Evolutionary conservation across 768 basidiomycete genomes (phyloP).

Genomic region (Cystofilobasidium bisporidii): DNA sequence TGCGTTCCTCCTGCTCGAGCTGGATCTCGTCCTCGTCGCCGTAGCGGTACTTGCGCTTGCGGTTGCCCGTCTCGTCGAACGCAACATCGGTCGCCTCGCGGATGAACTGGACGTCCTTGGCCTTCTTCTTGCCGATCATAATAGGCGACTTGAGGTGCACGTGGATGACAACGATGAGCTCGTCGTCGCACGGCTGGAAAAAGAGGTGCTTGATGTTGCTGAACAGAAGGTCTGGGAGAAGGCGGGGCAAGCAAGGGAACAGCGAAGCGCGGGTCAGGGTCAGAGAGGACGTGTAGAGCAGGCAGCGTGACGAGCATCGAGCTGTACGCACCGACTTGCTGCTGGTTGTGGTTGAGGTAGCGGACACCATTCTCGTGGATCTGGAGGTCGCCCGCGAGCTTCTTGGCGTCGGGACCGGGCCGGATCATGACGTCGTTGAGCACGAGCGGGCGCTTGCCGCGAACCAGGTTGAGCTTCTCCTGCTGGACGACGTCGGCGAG

Average conservation of each 20-base stretch:
- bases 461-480: conserved; percentile 41
- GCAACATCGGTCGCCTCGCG: conserved; percentile 95
- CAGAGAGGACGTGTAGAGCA: too few relatives aligned
- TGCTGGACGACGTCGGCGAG: conserved; percentile 98
- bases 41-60: conserved; percentile 91
- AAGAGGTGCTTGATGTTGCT: conserved; percentile 96
- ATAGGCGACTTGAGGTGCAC: conserved; percentile 88
- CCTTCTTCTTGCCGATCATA: conserved; percentile 98
- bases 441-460: conserved; percentile 60
- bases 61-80: conserved; percentile 98
- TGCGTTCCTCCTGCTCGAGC: conserved; percentile 93
- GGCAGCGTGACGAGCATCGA: neutral
- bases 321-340: conserved; percentile 79
- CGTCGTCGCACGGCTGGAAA: conserved; percentile 97
- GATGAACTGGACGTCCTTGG: conserved; percentile 95
- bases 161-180: conserved; percentile 87
- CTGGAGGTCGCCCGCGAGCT: conserved; percentile 85
- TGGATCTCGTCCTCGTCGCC: conserved; percentile 99
- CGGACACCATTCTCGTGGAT: conserved; percentile 95
- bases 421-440: conserved; percentile 87
- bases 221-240: conserved; percentile 69
- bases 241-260: too few relatives aligned
- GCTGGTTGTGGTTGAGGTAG: conserved; percentile 76
- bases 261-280: too few relatives aligned
- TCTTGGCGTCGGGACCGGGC: conserved; percentile 88